Percentiles rank a stretch among this genome's conserved stretches.
Conservation (phyloP, 345 rosid genomes). For the Barbarea vulgaris region DNA sequence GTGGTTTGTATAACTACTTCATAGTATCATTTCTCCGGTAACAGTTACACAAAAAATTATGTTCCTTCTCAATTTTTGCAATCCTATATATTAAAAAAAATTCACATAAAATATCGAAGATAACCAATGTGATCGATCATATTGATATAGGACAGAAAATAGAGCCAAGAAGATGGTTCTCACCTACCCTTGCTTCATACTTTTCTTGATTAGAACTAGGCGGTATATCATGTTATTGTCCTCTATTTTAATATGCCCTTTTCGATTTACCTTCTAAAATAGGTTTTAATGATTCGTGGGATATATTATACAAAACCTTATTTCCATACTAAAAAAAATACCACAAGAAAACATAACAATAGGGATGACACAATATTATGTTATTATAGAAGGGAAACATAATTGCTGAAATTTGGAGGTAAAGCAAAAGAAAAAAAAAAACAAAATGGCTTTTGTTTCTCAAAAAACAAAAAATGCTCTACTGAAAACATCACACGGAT, state of each 20-base stretch:
- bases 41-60: neutral
- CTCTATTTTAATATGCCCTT: neutral
- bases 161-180: constrained; percentile 3
- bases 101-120: constrained; percentile 14
- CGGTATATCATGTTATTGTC: neutral
- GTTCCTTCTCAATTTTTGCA: neutral
- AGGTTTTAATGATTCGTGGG: neutral
- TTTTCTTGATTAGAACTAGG: neutral
- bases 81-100: neutral
- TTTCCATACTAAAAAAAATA: neutral
- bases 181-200: constrained; percentile 2
- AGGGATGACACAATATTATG: constrained; percentile 13
- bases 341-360: constrained; percentile 4
- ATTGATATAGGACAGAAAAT: neutral
- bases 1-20: neutral
- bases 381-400: constrained; percentile 2
- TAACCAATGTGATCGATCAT: neutral
- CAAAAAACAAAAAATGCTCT: neutral
- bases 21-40: neutral
- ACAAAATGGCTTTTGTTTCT: neutral
- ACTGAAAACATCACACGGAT: constrained; percentile 10
- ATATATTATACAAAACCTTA: neutral
- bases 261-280: neutral
- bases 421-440: neutral
- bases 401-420: neutral